Evolutionary conservation across 1,284 basidiomycete species (phyloP), one percentile per base, ranked within the genome.

Genomic region (Ustilago lituana): DNA sequence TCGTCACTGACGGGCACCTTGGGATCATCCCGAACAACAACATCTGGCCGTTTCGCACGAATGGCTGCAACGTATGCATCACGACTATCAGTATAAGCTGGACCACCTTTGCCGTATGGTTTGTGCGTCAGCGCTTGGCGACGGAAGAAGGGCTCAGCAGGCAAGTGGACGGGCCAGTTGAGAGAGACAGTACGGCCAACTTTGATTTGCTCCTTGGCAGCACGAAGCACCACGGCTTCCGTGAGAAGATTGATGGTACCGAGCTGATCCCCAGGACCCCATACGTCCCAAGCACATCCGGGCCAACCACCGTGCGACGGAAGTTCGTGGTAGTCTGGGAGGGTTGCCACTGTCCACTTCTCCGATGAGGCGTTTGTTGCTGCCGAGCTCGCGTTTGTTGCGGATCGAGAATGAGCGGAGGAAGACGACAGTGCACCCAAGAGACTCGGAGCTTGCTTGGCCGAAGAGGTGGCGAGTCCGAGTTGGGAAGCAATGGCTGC

Each of bases 231-330:
- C 8, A 89, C 85, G 8, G 87, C 85, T 17, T 87, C 86, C 3
- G 89, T 90, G 49, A 91, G 82, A 37, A 90, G 63, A 78, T 90
- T 90, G 47, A 90, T 83, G 2, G 89, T 90, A 5, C 89, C 89
- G 11, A 91, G 84, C 73, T 90, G 84, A 68, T 91, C 90, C 19
- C 88, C 86, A 35, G 85, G 81, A 19, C 89, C 89, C 89, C 89
- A 91, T 4, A 91, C 85, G 1, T 84, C 84, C 90, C 90, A 91
- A 1, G 89, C 89, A 65, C 68, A 72, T 24, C 73, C 74, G 0
- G 73, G 63, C 56, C 61, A 76, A 12, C 77, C 77, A 24, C 71
- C 77, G 23, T 76, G 45, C 12, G 53, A 32, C 1, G 76, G 75
- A 31, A 78, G 47, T n/a, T 77, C 54, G 14, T 29, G 40, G 45